Conservation (phyloP, 176 grass and related monocot species). For the Oryza australiensis region DNA sequence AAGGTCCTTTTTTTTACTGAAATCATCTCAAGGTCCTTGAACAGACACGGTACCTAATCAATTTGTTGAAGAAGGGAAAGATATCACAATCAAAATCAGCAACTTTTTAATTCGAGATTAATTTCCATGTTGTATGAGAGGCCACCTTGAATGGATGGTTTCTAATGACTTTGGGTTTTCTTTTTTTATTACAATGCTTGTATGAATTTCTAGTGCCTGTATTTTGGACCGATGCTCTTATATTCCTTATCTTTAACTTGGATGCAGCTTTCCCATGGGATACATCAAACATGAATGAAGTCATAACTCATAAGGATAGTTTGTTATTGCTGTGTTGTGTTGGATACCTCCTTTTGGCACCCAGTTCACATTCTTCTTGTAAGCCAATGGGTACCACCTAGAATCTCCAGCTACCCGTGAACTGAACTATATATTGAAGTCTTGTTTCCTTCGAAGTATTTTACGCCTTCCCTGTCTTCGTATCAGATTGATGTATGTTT, state of each 20-base stretch:
- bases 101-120: neutral
- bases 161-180: neutral
- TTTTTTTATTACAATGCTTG: neutral
- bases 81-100: neutral
- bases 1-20: too few relatives aligned
- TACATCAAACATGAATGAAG: neutral
- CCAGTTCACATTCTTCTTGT: neutral
- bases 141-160: neutral
- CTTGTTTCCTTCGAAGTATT: neutral
- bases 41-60: neutral
- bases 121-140: neutral
- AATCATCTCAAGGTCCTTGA: neutral
- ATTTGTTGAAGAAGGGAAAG: neutral
- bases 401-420: neutral
- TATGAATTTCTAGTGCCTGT: neutral
- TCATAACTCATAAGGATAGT: neutral
- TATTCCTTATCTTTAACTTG: neutral
- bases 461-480: neutral
- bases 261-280: neutral
- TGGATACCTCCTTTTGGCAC: neutral
- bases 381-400: neutral
- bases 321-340: neutral
- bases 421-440: neutral
- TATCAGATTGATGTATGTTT: neutral
- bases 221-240: neutral